Evolutionary conservation across 805 yeast species (phyloP).

Genomic region (Huiozyma sinensis): DNA sequence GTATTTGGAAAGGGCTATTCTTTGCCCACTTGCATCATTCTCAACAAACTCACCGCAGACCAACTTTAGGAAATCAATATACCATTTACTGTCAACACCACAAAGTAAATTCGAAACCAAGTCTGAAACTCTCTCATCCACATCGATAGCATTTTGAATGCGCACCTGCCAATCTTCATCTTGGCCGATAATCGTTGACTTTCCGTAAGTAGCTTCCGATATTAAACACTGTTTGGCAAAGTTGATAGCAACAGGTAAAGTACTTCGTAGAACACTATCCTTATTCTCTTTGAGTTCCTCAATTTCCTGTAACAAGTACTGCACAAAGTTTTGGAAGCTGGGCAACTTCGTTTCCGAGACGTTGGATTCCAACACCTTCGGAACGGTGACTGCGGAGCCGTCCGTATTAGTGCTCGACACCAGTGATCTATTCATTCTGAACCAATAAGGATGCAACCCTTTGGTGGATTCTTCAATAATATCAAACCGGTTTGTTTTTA

Average conservation of each 20-base stretch:
- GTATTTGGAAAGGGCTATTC: conserved; percentile 10
- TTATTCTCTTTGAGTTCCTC: conserved; percentile 14
- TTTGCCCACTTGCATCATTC: conserved; percentile 9
- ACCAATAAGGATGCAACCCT: conserved; percentile 82
- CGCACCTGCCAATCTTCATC: conserved; percentile 71
- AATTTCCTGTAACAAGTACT: conserved; percentile 22
- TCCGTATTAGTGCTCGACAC: conserved; percentile 29
- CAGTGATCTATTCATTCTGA: conserved; percentile 39
- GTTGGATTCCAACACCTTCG: conserved; percentile 34
- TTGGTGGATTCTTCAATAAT: conserved; percentile 67
- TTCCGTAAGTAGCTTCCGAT: conserved; percentile 48
- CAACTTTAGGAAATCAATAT: conserved; percentile 23
- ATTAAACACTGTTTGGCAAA: conserved; percentile 52
- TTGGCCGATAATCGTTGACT: conserved; percentile 43
- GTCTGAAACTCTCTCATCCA: conserved; percentile 44
- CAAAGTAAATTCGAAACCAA: conserved; percentile 15
- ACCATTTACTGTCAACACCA: conserved; percentile 10
- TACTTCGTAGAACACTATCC: conserved; percentile 22
- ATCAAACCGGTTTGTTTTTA: conserved; percentile 50
- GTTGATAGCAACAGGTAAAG: conserved; percentile 35
- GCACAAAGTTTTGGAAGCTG: conserved; percentile 33
- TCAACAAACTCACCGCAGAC: conserved; percentile 30
- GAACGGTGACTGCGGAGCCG: conserved; percentile 21
- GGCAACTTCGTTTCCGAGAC: conserved; percentile 41
- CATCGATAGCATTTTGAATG: conserved; percentile 55